Evolutionary conservation across 2,329 filamentous ascomycete species (phyloP).

Genomic region (Colletotrichum phormii): DNA sequence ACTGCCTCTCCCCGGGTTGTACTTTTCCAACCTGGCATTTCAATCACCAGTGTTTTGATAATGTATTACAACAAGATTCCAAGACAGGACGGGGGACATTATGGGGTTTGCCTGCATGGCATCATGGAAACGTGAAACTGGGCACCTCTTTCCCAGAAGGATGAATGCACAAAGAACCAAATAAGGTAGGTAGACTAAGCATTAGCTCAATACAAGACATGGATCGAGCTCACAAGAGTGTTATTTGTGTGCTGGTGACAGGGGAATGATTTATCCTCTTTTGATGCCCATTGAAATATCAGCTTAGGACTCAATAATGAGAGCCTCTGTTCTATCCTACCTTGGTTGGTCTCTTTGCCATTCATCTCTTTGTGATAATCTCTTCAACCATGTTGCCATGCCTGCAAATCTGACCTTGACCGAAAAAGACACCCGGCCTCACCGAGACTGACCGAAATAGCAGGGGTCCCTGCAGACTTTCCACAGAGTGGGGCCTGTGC

Average conservation of each 20-base stretch:
- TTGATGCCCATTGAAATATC: background rate
- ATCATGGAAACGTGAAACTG: constrained; percentile 4
- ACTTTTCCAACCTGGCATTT: constrained; percentile 1
- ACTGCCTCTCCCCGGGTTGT: constrained; percentile 17
- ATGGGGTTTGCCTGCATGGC: background rate
- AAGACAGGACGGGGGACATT: background rate
- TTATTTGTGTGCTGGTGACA: background rate
- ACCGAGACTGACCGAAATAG: background rate
- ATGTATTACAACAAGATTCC: constrained; percentile 33
- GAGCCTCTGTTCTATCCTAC: background rate
- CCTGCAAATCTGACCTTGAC: background rate
- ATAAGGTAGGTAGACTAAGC: constrained; percentile 3
- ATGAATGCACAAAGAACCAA: background rate
- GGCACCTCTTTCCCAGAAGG: background rate
- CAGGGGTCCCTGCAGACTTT: constrained; percentile 3
- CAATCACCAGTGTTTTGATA: constrained; percentile 34
- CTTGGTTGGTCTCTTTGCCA: background rate
- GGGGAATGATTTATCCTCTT: too few species aligned
- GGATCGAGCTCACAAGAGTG: background rate
- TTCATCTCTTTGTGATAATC: background rate
- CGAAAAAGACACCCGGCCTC: background rate
- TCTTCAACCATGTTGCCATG: background rate
- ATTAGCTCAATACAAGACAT: background rate
- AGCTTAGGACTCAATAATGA: background rate
- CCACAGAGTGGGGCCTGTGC: background rate